Evolutionary conservation across 176 grass and related monocot genomes (phyloP), one percentile per base, ranked within the genome.

Genomic region (Ananas comosus): DNA sequence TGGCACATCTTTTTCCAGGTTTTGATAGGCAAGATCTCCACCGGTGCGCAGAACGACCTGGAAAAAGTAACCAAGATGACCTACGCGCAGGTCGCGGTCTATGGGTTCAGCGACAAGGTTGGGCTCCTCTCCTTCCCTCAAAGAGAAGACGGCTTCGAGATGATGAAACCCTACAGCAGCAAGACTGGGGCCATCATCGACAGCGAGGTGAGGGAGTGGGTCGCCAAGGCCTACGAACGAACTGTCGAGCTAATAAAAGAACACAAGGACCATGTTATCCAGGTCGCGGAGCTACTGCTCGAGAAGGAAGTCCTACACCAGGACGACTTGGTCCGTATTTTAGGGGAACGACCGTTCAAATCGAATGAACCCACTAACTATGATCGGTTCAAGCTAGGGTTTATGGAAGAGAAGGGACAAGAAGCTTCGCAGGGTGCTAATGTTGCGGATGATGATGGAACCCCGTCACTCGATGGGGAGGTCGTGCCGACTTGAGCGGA

Each of bases 1-100:
- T 57, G 53, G 13, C 11, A 56, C 48, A 13, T 12, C 12, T 66
- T 64, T 29, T 83, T 64, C 82, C 76, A 92, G 89, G 77, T 97
- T 79, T 78, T 96, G 72, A 63, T 89, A 29, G 88, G 84, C 21
- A 97, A 81, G 71, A 92, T 97, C 64, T 97, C 86, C 13, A 97
- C 80, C 23, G 89, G 89, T 64, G 89, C 93, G 65, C 93, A 97
- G 58, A 92, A 97, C 51, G 89, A 92, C 69, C 75, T 97, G 65
- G 93, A 97, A 84, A 97, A 92, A 70, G 89, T 97, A 63, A 90
- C 89, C 21, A 90, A 85, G 73, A 90, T 92, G 86, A 92, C 93
- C 2, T 97, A 97, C 54, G 80, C 80, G 3, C 93, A 97, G 73
- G 93, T 92, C 76, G 92, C 92, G 59, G 81, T 91, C 28, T 96